A percentile compares a stretch with the other conserved stretches of the same genome.
Evolutionary conservation across 2,329 filamentous ascomycete species (phyloP).

Genomic region (Alternaria sp.): DNA sequence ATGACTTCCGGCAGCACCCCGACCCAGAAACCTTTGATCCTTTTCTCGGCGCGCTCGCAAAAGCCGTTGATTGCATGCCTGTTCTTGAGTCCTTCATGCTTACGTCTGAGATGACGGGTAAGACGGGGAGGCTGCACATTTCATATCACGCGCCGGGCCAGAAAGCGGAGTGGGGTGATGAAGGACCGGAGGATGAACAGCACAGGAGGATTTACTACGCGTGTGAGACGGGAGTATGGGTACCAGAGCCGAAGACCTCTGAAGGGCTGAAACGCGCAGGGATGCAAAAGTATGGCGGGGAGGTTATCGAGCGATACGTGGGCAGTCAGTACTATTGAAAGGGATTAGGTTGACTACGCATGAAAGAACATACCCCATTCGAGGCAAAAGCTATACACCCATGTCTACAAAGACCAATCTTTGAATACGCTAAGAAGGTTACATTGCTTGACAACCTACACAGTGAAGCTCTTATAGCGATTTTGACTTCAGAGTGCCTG

Average conservation of each 20-base stretch:
- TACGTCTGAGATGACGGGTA: slow-evolving; percentile 1
- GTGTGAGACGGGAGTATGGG: slow-evolving; percentile 8
- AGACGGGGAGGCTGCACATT: slow-evolving; percentile 3
- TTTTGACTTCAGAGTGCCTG: not conserved
- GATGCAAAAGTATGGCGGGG: not conserved
- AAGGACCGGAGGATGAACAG: not conserved
- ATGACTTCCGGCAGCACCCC: slow-evolving; percentile 15
- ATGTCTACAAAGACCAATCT: not conserved
- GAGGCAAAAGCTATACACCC: not conserved
- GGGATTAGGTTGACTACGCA: not conserved
- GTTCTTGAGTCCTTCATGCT: slow-evolving; percentile 13
- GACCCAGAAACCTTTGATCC: slow-evolving; percentile 19
- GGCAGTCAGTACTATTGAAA: slow-evolving; percentile 8
- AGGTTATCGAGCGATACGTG: slow-evolving; percentile 8
- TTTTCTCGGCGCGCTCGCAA: slow-evolving; percentile 24
- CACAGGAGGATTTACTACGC: slow-evolving; percentile 8
- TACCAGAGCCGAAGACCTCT: slow-evolving; percentile 1
- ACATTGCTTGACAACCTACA: not conserved
- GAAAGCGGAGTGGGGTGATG: slow-evolving; percentile 8
- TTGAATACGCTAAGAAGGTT: not conserved
- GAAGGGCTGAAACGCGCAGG: slow-evolving; percentile 8
- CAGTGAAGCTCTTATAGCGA: rapidly evolving
- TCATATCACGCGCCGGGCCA: slow-evolving; percentile 9
- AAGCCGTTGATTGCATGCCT: slow-evolving; percentile 22
- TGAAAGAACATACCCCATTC: not conserved